Conservation (phyloP, 2,329 filamentous ascomycete species). For the Diaporthe longicolla region DNA sequence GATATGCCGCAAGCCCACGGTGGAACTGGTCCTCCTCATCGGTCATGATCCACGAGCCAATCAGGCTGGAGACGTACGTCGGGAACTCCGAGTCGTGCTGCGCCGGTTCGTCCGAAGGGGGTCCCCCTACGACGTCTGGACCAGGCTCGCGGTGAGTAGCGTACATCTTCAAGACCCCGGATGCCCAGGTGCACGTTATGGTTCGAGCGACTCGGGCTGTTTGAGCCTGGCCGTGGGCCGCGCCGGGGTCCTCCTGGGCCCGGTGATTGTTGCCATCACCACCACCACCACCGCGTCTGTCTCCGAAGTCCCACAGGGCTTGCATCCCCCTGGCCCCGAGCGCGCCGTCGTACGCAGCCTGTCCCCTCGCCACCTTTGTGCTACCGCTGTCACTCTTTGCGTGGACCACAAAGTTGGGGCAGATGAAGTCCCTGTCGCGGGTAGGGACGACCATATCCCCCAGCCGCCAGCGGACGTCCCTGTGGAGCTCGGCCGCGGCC, state of each 20-base stretch:
- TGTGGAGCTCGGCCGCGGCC: not conserved
- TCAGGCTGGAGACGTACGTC: not conserved
- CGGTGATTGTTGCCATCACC: no score
- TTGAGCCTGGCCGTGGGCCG: not conserved
- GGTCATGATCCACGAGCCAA: not conserved
- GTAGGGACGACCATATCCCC: not conserved
- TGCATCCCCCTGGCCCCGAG: slow-evolving; percentile 17
- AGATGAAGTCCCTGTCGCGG: not conserved
- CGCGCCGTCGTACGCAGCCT: slow-evolving; percentile 11
- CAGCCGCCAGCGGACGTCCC: not conserved
- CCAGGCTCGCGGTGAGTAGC: not conserved
- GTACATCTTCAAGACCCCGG: slow-evolving; percentile 3
- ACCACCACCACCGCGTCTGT: not conserved
- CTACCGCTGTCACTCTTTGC: not conserved
- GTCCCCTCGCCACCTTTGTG: not conserved
- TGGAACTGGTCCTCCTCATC: not conserved
- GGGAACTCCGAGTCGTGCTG: no score
- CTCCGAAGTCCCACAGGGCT: slow-evolving; percentile 2
- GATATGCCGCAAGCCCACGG: not conserved
- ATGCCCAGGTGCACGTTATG: slow-evolving; percentile 12
- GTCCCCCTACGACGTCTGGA: not conserved
- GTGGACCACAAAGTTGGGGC: slow-evolving; percentile 6
- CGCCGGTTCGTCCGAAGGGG: not conserved
- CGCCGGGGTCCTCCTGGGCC: no score
- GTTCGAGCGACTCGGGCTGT: slow-evolving; percentile 8